Evolutionary conservation across 2,329 filamentous ascomycete genomes (phyloP), one percentile per base, ranked within the genome.

Genomic region (Diaporthe citriasiana): DNA sequence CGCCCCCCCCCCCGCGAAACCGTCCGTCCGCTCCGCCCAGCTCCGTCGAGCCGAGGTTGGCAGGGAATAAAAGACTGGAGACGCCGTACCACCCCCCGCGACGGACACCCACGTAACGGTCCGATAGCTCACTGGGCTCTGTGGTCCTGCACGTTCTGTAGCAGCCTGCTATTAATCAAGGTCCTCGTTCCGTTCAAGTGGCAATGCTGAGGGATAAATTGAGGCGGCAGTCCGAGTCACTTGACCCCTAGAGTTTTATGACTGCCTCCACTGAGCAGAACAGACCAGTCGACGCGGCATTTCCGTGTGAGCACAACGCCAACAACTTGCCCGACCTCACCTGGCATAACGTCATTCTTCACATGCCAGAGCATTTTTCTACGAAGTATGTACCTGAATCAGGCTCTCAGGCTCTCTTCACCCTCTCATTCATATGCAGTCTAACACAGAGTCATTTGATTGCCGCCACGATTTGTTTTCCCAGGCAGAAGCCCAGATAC

Each of bases 1-100:
- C n/a, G n/a, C n/a, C 33, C 17, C 30, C 60, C 60, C 42, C 35
- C 68, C 25, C 45, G 45, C 45, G 27, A 59, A n/a, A 59, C 50
- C 68, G 35, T 57, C 60, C 53, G 53, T 69, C 51, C 66, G 45
- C 56, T 63, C 35, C 55, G 30, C 47, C 22, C 55, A 68, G 53
- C 27, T 74, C 73, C 73, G 60, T 69, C 60, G 35, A 72, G 70
- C 73, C 73, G 73, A 74, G 73, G 73, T 69, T 66, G 40, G 42
- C 25, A 71, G 53, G 53, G 69, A 40, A 47, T 71, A 65, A 59
- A 42, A 45, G n/a, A 60, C 56, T 59, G 63, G 63, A n/a, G 63
- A 40, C 33, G 45, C 63, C 63, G 33, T 51, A 19, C n/a, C 63
- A 40, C 6, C 63, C 63, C 63, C 59, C 63, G 63, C 45, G 45